These are phyloP conservation scores for Protomyces macrosporus DNA, from an alignment of 1,139 yeast genomes.

Conservation along the genomic window DNA sequence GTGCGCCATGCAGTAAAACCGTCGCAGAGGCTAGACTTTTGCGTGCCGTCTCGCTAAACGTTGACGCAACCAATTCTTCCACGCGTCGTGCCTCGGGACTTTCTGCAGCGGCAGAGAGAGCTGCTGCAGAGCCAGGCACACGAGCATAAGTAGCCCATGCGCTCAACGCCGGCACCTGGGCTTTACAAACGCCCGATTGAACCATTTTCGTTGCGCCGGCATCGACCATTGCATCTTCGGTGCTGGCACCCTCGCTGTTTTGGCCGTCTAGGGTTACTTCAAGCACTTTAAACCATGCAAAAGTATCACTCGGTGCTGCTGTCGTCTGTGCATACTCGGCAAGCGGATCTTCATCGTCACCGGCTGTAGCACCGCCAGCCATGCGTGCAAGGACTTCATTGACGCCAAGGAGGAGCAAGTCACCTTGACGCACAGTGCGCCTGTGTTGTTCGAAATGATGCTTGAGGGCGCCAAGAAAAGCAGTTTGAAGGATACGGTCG, in stretches of 20 bases:
- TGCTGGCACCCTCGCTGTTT: slow-evolving; percentile 32
- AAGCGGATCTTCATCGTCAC: slow-evolving; percentile 36
- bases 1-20: slow-evolving; percentile 59
- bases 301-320: slow-evolving; percentile 58
- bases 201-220: slow-evolving; percentile 61
- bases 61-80: slow-evolving; percentile 38
- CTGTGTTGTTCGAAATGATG: slow-evolving; percentile 53
- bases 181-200: slow-evolving; percentile 49
- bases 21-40: slow-evolving; percentile 42
- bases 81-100: slow-evolving; percentile 31
- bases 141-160: slow-evolving; percentile 54
- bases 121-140: slow-evolving; percentile 34
- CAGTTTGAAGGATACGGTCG: slow-evolving; percentile 59
- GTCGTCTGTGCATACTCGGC: slow-evolving; percentile 28
- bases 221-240: slow-evolving; percentile 47
- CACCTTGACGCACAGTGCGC: slow-evolving; percentile 58
- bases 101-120: neutral
- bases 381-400: slow-evolving; percentile 66
- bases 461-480: slow-evolving; percentile 60
- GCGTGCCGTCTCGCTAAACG: slow-evolving; percentile 37
- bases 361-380: slow-evolving; percentile 42
- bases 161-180: slow-evolving; percentile 27
- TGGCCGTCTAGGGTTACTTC: slow-evolving; percentile 42
- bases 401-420: slow-evolving; percentile 68
- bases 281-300: slow-evolving; percentile 78